Base-by-base conservation (phyloP, 768 basidiomycete genomes). In the Xerocomellus chrysenteron region DNA sequence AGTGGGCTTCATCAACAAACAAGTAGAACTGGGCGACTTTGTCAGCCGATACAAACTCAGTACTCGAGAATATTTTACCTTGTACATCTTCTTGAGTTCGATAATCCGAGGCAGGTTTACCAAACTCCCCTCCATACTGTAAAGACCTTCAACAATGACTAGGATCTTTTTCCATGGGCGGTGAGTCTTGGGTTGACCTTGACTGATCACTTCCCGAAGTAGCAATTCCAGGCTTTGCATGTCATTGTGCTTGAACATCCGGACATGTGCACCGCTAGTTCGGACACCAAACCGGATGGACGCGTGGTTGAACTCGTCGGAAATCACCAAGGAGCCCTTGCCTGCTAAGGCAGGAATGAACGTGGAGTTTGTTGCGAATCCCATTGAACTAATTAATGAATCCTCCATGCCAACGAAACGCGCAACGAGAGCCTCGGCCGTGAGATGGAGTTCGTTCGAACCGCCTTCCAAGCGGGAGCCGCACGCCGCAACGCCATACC, bases 141-240 rank as follows among this genome's bases (percentile, higher is more conserved):
- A 98, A 43, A 99, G 73, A 3, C 97, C 97, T 70, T 99, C 97
- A 13, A 98, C 93, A 52, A 97, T 84, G 43, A 99, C 61, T 37
- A 99, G 72, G 58, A 99, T 98, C 78, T 96, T 98, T 79, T 96
- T 97, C 97, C 97, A 98, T 13, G 96, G 95, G n/a, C 97, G 76
- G 66, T 98, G 97, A 0, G 94, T 97, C 76, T 94, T 89, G 5
- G 96, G 94, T 70, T 98, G 96, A 16, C 97, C 97, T 72, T 99
- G 97, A 65, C 90, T 92, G 74, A 99, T 95, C 26, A 85, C 87
- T 73, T 99, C 97, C 42, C 86, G 80, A 67, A 99, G 75, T 13
- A 98, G 67, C 7, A 75, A 70, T 73, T 98, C 96, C 52, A 99
- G 75, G 47, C 78, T 84, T 40, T 78, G 72, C 88, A 98, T 91